These are phyloP conservation scores for Metschnikowia koreensis DNA, from an alignment of 805 yeast genomes.

Conservation along the genomic window DNA sequence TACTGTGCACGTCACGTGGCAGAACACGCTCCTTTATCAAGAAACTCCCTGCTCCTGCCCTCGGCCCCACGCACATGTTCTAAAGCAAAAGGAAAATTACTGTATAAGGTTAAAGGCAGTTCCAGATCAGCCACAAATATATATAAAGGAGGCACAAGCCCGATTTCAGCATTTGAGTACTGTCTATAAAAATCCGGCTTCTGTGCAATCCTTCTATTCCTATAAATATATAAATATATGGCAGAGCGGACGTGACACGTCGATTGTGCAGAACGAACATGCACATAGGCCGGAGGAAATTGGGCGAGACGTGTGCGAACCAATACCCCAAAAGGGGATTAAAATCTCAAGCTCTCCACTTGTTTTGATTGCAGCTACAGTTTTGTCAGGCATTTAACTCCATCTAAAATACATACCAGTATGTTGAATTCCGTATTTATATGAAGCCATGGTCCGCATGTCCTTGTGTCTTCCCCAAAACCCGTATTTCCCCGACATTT, in stretches of 20 bases:
- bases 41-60: too few species aligned
- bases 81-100: too few species aligned
- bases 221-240: neutral
- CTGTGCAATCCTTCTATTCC: neutral
- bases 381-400: conserved; percentile 9
- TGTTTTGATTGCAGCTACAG: conserved; percentile 17
- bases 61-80: too few species aligned
- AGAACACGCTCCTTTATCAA: too few species aligned
- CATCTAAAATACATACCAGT: conserved; percentile 2
- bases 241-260: conserved; percentile 9
- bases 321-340: conserved; percentile 21
- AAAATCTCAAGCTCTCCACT: conserved; percentile 18
- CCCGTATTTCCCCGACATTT: neutral
- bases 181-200: too few species aligned
- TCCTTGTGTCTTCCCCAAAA: neutral
- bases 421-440: neutral
- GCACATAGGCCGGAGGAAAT: conserved; percentile 1
- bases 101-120: too few species aligned
- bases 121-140: too few species aligned
- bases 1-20: too few species aligned
- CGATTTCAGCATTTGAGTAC: too few species aligned
- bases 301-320: conserved; percentile 16
- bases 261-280: conserved; percentile 4
- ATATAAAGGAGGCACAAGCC: too few species aligned
- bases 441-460: neutral